Conservation (phyloP, 2,329 filamentous ascomycete genomes). For the Colletotrichum navitas region DNA sequence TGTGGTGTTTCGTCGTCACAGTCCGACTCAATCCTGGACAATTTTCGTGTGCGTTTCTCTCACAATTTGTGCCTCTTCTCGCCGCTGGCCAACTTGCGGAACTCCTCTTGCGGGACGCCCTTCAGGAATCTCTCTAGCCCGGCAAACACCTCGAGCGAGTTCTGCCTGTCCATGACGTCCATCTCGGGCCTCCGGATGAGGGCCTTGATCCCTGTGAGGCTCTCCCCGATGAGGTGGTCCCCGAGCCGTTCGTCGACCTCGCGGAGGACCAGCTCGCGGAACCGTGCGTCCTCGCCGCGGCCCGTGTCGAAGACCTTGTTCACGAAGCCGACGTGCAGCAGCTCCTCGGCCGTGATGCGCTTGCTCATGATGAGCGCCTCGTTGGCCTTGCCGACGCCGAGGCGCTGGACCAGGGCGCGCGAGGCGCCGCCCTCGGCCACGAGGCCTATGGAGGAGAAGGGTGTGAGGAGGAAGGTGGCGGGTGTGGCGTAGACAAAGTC, state of each 20-base stretch:
- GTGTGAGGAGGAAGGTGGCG: constrained; percentile 86
- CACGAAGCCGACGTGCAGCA: constrained; percentile 83
- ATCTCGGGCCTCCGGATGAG: constrained; percentile 81
- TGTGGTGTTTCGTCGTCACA: neutral
- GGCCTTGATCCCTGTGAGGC: constrained; percentile 85
- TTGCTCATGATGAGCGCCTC: constrained; percentile 95
- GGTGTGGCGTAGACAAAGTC: constrained; percentile 94
- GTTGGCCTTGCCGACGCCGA: constrained; percentile 86
- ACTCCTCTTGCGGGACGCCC: constrained; percentile 90
- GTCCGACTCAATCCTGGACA: neutral
- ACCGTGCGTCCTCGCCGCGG: constrained; percentile 74
- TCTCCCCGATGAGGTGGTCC: constrained; percentile 82
- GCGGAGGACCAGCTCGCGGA: constrained; percentile 76
- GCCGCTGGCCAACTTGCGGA: constrained; percentile 84
- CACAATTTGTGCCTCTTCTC: constrained; percentile 96
- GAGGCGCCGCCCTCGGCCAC: constrained; percentile 90
- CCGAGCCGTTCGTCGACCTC: constrained; percentile 89
- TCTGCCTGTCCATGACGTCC: constrained; percentile 80
- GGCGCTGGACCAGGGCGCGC: constrained; percentile 80
- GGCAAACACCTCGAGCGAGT: constrained; percentile 86
- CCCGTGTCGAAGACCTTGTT: constrained; percentile 79
- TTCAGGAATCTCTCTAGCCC: constrained; percentile 84
- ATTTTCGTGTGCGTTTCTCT: neutral
- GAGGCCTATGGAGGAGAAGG: constrained; percentile 89
- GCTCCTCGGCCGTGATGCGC: constrained; percentile 78